Evolutionary conservation across 768 basidiomycete genomes (phyloP), one percentile per base, ranked within the genome.

Genomic region (Hydnomerulius pinastri): DNA sequence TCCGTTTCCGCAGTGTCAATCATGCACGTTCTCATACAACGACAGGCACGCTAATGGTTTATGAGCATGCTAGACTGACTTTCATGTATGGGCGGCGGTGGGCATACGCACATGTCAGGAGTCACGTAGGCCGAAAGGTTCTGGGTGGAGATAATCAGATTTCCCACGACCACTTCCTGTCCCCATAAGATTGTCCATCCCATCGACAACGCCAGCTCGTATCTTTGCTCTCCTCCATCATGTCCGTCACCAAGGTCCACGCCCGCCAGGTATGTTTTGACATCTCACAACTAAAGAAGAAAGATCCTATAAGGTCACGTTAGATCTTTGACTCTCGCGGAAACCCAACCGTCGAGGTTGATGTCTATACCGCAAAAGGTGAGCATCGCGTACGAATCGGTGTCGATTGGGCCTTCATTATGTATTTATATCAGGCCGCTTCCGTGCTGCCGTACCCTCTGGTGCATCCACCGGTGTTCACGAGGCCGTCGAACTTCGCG

Each of bases 271-370:
- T 91, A 73, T 55, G 68, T 29, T 15, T 15, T 20, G 20, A 28
- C 46, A 29, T 29, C 12, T 49, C n/a, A n/a, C n/a, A n/a, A n/a
- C n/a, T n/a, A n/a, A n/a, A n/a, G n/a, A n/a, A n/a, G n/a, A n/a
- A n/a, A n/a, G n/a, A n/a, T n/a, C n/a, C n/a, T n/a, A n/a, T n/a
- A n/a, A n/a, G n/a, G n/a, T n/a, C n/a, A n/a, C n/a, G n/a, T n/a
- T n/a, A 98, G 96, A 96, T 98, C 85, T 98, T 97, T 72, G 96
- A 98, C 81, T 98, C 94, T 67, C 92, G 96, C 68, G 95, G 94
- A 63, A 94, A 98, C 82, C 93, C 91, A 64, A 96, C 94, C 65
- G 92, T 97, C 67, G 94, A 93, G 75, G 92, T 93, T 69, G 92
- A 95, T 70, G 75, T 95, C 64, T 68, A 80, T 81, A 98, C 95